Base-by-base conservation (phyloP, 495 filamentous ascomycete genomes). In the Tetracladium setigerum region DNA sequence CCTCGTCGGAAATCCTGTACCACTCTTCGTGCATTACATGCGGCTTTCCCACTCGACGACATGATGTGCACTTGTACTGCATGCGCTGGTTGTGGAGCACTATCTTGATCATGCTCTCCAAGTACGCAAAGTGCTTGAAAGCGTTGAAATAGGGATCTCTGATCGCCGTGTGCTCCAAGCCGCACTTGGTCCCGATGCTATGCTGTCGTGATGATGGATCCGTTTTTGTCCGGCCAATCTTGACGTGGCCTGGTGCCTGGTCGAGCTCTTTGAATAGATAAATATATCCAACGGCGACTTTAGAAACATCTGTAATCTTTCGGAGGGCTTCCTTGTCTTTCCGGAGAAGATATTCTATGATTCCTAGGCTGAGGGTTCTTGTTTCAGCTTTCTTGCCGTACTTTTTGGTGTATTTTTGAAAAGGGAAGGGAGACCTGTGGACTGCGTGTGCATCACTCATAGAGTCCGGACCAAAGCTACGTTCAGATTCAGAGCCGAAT, bases 21-120 rank as follows among this genome's bases (percentile, higher is more conserved):
- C 36, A 48, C 19, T 48, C 46, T 7, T 27, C 16, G 22, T 48
- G 46, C 12, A 9, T 35, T 34, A 30, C 41, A 16, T 15, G 14
- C 14, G 22, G 22, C 3, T 27, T 27, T 27, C 3, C 3, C 22
- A 3, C 3, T 7, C 22, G 22, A 27, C 3, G 22, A 27, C 24
- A 30, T 11, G n/a, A 18, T 6, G 14, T 2, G 19, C 46, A 48
- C 5, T 40, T n/a, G 33, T 41, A 41, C n/a, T 41, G 33, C 19
- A 36, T 40, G 12, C 46, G 30, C 7, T 34, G 9, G n/a, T 37
- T 41, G 14, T 32, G n/a, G 2, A 48, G 17, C n/a, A 33, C 46
- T 6, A 30, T 15, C 5, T 33, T 36, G 2, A 41, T 34, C 12
- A 41, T 30, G 4, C 12, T n/a, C 33, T 48, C 46, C 8, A 48